Conservation (phyloP, 2,329 filamentous ascomycete genomes). For the Rhexocercosporidium sp. region DNA sequence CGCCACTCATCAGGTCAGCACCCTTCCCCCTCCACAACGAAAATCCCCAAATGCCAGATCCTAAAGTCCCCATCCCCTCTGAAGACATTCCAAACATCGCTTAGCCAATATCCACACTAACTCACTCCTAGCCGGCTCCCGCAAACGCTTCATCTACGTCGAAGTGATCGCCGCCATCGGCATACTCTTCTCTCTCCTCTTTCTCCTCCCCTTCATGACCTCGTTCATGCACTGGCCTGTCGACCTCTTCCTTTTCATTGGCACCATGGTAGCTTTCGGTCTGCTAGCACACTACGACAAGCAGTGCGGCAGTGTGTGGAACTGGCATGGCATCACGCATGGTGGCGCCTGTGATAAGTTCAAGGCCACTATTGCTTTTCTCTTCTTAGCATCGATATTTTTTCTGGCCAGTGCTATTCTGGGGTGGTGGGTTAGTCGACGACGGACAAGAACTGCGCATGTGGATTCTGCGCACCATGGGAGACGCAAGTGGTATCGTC, state of each 20-base stretch:
- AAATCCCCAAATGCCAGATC: neutral
- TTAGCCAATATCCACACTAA: neutral
- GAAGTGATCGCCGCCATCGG: conserved; percentile 72
- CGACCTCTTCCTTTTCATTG: conserved; percentile 70
- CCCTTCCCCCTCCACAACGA: neutral
- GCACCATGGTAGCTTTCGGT: conserved; percentile 62
- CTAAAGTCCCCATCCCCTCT: neutral
- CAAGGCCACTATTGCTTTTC: conserved; percentile 58
- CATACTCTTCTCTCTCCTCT: conserved; percentile 71
- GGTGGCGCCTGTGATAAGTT: conserved; percentile 70
- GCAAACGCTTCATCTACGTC: conserved; percentile 75
- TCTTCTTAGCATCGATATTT: conserved; percentile 34
- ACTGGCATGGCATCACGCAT: conserved; percentile 84
- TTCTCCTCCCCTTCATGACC: conserved; percentile 72
- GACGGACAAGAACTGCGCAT: neutral
- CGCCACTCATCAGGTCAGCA: conserved; percentile 44
- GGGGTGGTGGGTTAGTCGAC: conserved; percentile 21
- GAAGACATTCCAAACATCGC: too few relatives aligned
- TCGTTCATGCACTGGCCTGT: conserved; percentile 73
- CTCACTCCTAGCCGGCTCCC: conserved; percentile 50
- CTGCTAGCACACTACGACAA: conserved; percentile 47
- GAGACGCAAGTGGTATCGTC: conserved; percentile 23
- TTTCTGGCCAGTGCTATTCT: conserved; percentile 34
- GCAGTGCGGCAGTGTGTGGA: conserved; percentile 77
- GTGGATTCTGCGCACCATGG: neutral